A percentile compares a stretch with the other conserved stretches of the same genome.
phyloP scores from a whole-genome alignment of 352 stramenopile species.

The Achlya hypogyna region DNA sequence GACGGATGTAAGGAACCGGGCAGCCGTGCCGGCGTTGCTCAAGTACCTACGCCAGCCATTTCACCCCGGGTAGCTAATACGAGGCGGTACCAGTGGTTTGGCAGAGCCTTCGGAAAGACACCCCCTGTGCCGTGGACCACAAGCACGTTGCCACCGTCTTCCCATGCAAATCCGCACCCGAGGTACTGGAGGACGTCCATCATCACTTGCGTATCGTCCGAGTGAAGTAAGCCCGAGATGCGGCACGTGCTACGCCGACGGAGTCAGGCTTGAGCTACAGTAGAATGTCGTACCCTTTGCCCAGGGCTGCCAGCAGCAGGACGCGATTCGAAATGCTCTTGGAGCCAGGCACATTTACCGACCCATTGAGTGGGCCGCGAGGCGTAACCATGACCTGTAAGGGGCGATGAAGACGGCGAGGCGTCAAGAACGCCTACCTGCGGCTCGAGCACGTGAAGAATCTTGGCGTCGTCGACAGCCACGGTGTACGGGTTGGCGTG shows the following conservation, averaged over 20 bases:
- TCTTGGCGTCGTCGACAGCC: slow-evolving; percentile 60
- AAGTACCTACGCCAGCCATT: slow-evolving; percentile 32
- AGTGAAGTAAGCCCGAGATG: slow-evolving; percentile 91
- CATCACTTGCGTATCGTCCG: slow-evolving; percentile 97
- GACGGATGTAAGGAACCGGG: slow-evolving; percentile 91
- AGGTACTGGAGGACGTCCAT: slow-evolving; percentile 91
- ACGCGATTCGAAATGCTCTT: slow-evolving; percentile 98
- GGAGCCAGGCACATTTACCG: slow-evolving; percentile 88
- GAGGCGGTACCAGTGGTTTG: slow-evolving; percentile 36
- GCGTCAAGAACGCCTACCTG: slow-evolving; percentile 20
- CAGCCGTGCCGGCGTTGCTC: slow-evolving; percentile 89
- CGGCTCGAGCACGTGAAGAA: slow-evolving; percentile 67
- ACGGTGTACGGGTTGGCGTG: slow-evolving; percentile 57
- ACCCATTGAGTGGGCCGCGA: slow-evolving; percentile 23
- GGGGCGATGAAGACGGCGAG: neutral
- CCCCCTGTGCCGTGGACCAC: slow-evolving; percentile 71
- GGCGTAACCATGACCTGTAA: slow-evolving; percentile 1
- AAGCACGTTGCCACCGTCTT: slow-evolving; percentile 59
- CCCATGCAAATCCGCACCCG: slow-evolving; percentile 74
- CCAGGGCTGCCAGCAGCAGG: slow-evolving; percentile 92
- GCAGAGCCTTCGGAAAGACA: slow-evolving; percentile 37
- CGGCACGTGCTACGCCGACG: slow-evolving; percentile 31
- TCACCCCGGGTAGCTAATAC: neutral
- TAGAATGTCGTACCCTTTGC: slow-evolving; percentile 36
- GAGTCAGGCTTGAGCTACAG: slow-evolving; percentile 22